Evolutionary conservation across 108 stramenopile species (phyloP), one percentile per base, ranked within the genome.

Genomic region (Mayamaea pseudoterrestris): DNA sequence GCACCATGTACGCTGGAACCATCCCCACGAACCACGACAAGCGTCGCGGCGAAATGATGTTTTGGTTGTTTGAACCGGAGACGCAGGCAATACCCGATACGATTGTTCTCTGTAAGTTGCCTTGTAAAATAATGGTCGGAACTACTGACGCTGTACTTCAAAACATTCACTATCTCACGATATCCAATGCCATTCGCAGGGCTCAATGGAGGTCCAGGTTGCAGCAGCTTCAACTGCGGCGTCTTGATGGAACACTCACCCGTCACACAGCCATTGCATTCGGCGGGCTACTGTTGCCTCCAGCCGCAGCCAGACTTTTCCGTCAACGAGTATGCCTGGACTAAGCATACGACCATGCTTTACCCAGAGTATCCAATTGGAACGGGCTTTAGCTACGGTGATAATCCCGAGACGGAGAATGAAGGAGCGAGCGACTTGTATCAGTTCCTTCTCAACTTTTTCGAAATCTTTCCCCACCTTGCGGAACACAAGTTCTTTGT

Each of bases 351-450:
- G 16, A 74, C 71, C 51, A 76, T 82, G 42, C 50, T 89, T 26
- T 89, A 75, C 66, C 60, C 83, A 6, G 86, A 89, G 12, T 76
- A 77, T 29, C 86, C 86, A 4, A 46, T 74, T 23, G 81, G 81
- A 1, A 80, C 78, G 3, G 86, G 86, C 26, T 83, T 75, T 55
- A 51, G 47, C 43, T 73, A 82, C 63, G 74, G 78, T 30, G 44
- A 11, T 7, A 40, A 36, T 18, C 72, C 72, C 47, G 47, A 64
- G 32, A 50, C 58, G 54, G 63, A 69, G 35, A 44, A 30, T 8
- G 75, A 64, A 11, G 58, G 44, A 0, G 37, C 56, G 8, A 31
- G 49, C 3, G 65, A 62, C 46, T 36, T 66, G 35, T 27, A 71
- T 23, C 17, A 30, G 7, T 74, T 66, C 41, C 28, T 69, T 22